Evolutionary conservation across 495 filamentous ascomycete species (phyloP), one percentile per base, ranked within the genome.

Genomic region (Chaetomium tenue): DNA sequence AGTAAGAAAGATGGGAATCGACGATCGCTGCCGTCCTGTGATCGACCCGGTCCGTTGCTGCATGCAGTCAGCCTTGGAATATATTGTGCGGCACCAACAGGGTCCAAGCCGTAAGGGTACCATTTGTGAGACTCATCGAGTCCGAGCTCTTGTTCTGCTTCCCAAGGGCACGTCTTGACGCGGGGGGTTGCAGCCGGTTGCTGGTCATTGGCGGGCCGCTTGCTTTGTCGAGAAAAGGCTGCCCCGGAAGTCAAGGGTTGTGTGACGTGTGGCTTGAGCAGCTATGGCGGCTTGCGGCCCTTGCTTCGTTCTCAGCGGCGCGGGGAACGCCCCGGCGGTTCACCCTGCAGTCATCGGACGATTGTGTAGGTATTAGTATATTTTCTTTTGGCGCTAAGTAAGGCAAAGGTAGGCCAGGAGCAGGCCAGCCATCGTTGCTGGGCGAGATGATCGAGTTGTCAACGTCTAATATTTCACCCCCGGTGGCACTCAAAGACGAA

Each of bases 321-420:
- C 39, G 60, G 60, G 42, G 30, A 58, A 20, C 39, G 5, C 55
- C 63, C 37, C 25, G 56, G 44, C 57, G 8, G 62, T 58, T 20
- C 46, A 20, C 18, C 46, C 22, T 55, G 63, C 62, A 54, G n/a
- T 9, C 46, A 68, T 71, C 66, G 61, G 62, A 69, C 63, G 52
- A 68, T 63, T 3, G 46, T 60, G 53, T 50, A 25, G 42, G 2
- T 30, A 30, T 30, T 30, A 30, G 28, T 30, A 30, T 30, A 50
- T 48, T 58, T 68, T 54, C 63, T 66, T 63, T 70, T 39, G 39
- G 61, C 65, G 60, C 65, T 67, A 65, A 55, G 54, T 3, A 2
- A 47, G 0, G 23, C 7, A 4, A 23, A n/a, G n/a, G n/a, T 51
- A 13, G 22, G 47, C 25, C 2, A 33, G 47, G 20, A 58, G n/a